phyloP scores from a whole-genome alignment of 148 eudicot genomes.

The Cornus suecica region DNA sequence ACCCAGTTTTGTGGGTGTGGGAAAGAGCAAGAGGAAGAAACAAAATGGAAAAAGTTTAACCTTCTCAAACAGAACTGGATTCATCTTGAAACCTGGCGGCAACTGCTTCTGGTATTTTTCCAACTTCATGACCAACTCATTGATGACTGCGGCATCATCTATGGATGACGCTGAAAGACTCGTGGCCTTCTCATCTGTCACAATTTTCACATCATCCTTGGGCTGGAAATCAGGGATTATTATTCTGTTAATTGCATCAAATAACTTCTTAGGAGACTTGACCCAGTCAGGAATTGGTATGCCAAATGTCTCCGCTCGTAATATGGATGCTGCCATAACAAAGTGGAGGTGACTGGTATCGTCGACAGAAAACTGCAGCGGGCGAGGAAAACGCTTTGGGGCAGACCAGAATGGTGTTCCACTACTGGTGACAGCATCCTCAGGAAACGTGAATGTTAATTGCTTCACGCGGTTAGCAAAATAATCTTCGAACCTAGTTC shows the following conservation, averaged over 20 bases:
- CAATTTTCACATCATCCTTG: conserved; percentile 60
- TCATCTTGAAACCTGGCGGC: conserved; percentile 56
- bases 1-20: no score
- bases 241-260: conserved; percentile 50
- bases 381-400: conserved; percentile 74
- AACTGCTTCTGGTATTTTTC: conserved; percentile 35
- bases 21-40: neutral
- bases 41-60: conserved; percentile 21
- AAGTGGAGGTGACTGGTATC: conserved; percentile 50
- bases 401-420: conserved; percentile 78
- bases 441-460: conserved; percentile 65
- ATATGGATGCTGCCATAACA: conserved; percentile 47
- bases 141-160: conserved; percentile 65
- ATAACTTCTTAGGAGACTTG: conserved; percentile 37
- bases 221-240: conserved; percentile 72
- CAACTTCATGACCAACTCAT: conserved; percentile 39
- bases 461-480: conserved; percentile 69
- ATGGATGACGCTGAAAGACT: conserved; percentile 50
- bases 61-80: conserved; percentile 76
- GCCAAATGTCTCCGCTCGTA: conserved; percentile 69
- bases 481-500: conserved; percentile 73
- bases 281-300: conserved; percentile 69
- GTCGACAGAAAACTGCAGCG: conserved; percentile 54
- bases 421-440: conserved; percentile 62
- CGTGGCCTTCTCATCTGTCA: conserved; percentile 74